Evolutionary conservation across 441 rosid genomes (phyloP).

Genomic region (Macaranga tanarius): DNA sequence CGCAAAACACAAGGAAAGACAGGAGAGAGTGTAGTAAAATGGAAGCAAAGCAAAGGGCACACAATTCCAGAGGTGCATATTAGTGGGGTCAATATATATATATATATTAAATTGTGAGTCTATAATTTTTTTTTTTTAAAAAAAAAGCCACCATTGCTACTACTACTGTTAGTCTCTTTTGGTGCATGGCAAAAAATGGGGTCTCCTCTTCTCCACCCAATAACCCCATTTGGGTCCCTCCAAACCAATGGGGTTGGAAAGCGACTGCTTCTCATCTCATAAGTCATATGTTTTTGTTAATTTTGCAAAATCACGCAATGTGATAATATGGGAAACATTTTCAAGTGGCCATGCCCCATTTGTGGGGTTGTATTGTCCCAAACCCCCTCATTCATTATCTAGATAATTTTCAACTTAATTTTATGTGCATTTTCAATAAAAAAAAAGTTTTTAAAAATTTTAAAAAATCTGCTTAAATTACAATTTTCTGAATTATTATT

Average conservation of each 20-base stretch:
- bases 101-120: no score
- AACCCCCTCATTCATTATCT: conserved; percentile 1
- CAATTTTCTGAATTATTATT: no score
- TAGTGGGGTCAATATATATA: conserved; percentile 30
- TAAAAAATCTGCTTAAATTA: no score
- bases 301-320: conserved; percentile 39
- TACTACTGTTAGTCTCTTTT: conserved; percentile 34
- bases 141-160: neutral
- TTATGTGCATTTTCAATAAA: no score
- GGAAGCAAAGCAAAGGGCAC: conserved; percentile 54
- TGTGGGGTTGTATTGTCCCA: conserved; percentile 31
- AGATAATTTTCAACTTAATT: no score
- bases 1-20: conserved; percentile 12
- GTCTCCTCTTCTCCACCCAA: conserved; percentile 33
- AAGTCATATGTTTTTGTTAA: conserved; percentile 4
- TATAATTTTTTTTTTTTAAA: neutral
- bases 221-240: conserved; percentile 25
- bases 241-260: conserved; percentile 17
- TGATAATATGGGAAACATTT: conserved; percentile 26
- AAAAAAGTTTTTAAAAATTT: no score
- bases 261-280: conserved; percentile 4
- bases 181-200: conserved; percentile 52
- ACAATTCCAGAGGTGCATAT: conserved; percentile 44
- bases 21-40: conserved; percentile 42
- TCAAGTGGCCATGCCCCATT: conserved; percentile 24